A percentile compares a stretch with the other conserved stretches of the same genome.
Evolutionary conservation across 139 green algal genomes (phyloP).

Genomic region (Coelastrella sp.): DNA sequence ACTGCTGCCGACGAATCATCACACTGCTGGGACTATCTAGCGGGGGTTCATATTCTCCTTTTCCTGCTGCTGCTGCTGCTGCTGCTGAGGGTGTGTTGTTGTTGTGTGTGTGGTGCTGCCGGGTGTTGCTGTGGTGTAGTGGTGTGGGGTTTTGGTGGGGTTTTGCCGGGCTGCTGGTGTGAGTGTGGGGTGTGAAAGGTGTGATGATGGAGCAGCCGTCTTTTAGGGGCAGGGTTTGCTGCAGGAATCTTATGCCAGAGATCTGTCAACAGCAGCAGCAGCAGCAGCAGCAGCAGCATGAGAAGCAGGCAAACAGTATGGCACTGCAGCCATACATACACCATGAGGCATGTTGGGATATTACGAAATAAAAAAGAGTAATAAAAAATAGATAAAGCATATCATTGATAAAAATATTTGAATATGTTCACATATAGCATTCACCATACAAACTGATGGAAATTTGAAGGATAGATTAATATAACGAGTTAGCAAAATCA

Average conservation of each 20-base stretch:
- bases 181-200: neutral
- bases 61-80: neutral
- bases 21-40: neutral
- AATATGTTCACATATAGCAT: too few relatives aligned
- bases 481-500: too few relatives aligned
- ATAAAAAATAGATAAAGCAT: too few relatives aligned
- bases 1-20: neutral
- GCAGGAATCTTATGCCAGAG: neutral
- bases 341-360: too few relatives aligned
- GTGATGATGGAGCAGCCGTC: neutral
- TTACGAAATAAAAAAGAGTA: too few relatives aligned
- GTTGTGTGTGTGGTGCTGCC: neutral
- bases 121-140: conserved; percentile 1
- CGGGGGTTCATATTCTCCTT: neutral
- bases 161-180: neutral
- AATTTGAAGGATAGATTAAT: too few relatives aligned
- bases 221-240: neutral
- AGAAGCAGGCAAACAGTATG: neutral
- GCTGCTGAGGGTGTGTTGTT: neutral
- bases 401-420: too few relatives aligned
- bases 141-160: neutral
- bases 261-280: neutral
- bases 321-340: too few relatives aligned
- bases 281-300: neutral
- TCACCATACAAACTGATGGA: too few relatives aligned